Evolutionary conservation across 1,284 basidiomycete genomes (phyloP).

Genomic region (Malassezia equina): DNA sequence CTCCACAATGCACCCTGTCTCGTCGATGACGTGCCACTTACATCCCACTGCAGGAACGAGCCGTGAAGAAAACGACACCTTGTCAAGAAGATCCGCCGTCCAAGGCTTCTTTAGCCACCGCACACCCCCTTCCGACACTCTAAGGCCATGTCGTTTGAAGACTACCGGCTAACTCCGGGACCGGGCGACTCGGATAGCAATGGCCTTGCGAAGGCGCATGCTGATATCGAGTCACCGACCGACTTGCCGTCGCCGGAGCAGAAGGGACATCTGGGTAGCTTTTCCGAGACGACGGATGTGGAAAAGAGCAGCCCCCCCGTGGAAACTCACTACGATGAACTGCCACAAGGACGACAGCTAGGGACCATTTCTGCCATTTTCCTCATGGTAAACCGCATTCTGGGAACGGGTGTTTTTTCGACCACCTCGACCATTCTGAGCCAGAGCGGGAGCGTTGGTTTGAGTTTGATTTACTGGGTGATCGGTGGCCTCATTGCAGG

Average conservation of each 20-base stretch:
- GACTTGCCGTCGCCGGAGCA: not conserved
- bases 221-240: not conserved
- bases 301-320: not conserved
- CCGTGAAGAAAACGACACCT: not conserved
- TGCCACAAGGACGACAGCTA: slow-evolving; percentile 23
- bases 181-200: not conserved
- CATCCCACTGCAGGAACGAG: not conserved
- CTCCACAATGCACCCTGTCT: not conserved
- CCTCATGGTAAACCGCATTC: slow-evolving; percentile 65
- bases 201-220: not conserved
- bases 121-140: not conserved
- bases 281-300: not conserved
- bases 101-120: not conserved
- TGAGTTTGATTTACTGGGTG: slow-evolving; percentile 56
- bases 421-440: slow-evolving; percentile 61
- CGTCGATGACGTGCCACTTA: slow-evolving; percentile 5
- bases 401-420: slow-evolving; percentile 70
- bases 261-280: not conserved
- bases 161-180: not conserved
- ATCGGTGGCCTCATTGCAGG: slow-evolving; percentile 56
- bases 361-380: slow-evolving; percentile 56
- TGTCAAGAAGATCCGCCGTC: not conserved
- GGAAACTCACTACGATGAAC: slow-evolving; percentile 8
- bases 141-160: not conserved
- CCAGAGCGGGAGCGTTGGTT: slow-evolving; percentile 58